Conservation (phyloP, 2,329 filamentous ascomycete genomes). For the Mycogone perniciosa region DNA sequence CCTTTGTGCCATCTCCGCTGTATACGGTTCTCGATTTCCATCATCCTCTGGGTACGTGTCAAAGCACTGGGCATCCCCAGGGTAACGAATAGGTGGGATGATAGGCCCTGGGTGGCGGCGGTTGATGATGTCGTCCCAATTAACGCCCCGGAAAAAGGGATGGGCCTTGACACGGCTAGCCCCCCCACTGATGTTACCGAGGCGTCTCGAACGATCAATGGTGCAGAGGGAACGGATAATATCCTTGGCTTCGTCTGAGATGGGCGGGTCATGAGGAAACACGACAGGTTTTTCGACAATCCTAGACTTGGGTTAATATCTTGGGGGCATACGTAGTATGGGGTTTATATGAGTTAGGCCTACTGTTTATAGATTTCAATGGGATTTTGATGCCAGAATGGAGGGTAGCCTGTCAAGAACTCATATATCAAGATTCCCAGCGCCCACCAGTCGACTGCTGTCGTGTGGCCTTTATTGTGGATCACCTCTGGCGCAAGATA, state of each 20-base stretch:
- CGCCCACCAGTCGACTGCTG: conserved; percentile 83
- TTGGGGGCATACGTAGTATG: neutral
- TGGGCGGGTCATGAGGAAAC: conserved; percentile 60
- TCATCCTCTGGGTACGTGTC: conserved; percentile 77
- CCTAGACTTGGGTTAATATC: conserved; percentile 34
- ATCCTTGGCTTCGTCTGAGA: conserved; percentile 64
- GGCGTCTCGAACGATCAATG: conserved; percentile 67
- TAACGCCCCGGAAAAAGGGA: conserved; percentile 64
- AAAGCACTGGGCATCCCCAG: conserved; percentile 74
- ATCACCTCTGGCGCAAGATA: conserved; percentile 83
- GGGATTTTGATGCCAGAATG: conserved; percentile 81
- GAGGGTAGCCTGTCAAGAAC: conserved; percentile 77
- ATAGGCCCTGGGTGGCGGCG: conserved; percentile 63
- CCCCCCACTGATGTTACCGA: conserved; percentile 73
- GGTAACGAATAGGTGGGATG: conserved; percentile 64
- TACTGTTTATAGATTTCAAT: conserved; percentile 81
- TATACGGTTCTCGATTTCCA: conserved; percentile 58
- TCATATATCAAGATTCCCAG: conserved; percentile 79
- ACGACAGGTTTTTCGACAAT: conserved; percentile 73
- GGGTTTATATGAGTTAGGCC: conserved; percentile 20
- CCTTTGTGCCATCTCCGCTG: conserved; percentile 58
- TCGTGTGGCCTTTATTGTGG: conserved; percentile 69
- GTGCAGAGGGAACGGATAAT: conserved; percentile 72
- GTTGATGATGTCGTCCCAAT: conserved; percentile 67
- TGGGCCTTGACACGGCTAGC: conserved; percentile 67